These are phyloP conservation scores for Eragrostis tef DNA, from an alignment of 202 grass and related monocot genomes.

Conservation along the genomic window DNA sequence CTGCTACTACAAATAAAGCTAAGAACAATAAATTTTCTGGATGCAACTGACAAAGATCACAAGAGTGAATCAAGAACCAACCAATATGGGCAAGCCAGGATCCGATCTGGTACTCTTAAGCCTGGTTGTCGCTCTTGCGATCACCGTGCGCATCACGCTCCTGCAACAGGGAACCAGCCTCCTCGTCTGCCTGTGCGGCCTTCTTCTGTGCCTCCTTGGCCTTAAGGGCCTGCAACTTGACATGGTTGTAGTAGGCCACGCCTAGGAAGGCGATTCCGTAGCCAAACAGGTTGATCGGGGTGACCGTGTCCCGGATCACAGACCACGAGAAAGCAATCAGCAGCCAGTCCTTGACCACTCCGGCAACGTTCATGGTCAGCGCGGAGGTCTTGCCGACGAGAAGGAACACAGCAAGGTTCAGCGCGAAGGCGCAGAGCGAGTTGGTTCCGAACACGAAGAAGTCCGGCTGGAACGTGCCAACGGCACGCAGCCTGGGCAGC, in stretches of 20 bases:
- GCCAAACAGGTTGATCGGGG: constrained; percentile 86
- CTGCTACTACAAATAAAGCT: constrained; percentile 31
- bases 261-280: constrained; percentile 90
- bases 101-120: constrained; percentile 51
- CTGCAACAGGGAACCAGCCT: constrained; percentile 80
- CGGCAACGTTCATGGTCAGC: constrained; percentile 94
- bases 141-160: constrained; percentile 62
- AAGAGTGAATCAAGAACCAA: constrained; percentile 47
- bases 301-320: constrained; percentile 92
- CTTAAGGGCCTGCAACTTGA: constrained; percentile 95
- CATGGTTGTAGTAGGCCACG: constrained; percentile 93
- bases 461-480: constrained; percentile 69
- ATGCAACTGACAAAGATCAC: constrained; percentile 27
- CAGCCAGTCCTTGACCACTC: constrained; percentile 98
- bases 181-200: constrained; percentile 66
- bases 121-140: constrained; percentile 81
- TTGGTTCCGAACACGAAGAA: constrained; percentile 88
- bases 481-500: constrained; percentile 73
- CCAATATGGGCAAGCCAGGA: constrained; percentile 49
- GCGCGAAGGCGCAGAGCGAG: constrained; percentile 93
- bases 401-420: constrained; percentile 89
- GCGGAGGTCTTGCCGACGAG: constrained; percentile 98
- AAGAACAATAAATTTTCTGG: constrained; percentile 19
- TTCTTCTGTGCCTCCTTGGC: constrained; percentile 97
- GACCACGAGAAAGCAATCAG: constrained; percentile 99